Conservation (phyloP, 257 asterid genomes). For the Dorcoceras hygrometricum region DNA sequence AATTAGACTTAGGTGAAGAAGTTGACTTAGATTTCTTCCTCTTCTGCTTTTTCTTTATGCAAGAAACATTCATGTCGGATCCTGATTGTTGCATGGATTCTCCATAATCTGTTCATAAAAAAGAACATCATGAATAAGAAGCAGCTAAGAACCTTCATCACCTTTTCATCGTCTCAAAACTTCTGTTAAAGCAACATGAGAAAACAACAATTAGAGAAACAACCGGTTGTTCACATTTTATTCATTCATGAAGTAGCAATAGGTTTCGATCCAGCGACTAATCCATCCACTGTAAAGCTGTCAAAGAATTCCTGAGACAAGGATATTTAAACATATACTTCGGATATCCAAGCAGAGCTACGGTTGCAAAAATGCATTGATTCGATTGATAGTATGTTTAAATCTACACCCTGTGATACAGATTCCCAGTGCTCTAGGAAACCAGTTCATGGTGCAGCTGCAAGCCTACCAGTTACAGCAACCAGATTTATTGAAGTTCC, state of each 20-base stretch:
- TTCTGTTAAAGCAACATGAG: not conserved
- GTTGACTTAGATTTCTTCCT: slow-evolving; percentile 54
- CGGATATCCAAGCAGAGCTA: not conserved
- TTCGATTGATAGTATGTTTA: not conserved
- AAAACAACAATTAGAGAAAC: not conserved
- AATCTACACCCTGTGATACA: not conserved
- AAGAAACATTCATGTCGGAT: slow-evolving; percentile 29
- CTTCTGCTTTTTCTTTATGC: slow-evolving; percentile 47
- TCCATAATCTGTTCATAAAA: slow-evolving; percentile 17
- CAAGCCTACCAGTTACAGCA: not conserved
- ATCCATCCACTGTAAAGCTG: not conserved
- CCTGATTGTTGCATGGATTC: slow-evolving; percentile 19
- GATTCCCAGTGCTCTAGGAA: not conserved
- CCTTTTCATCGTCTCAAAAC: no score
- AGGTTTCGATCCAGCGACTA: not conserved
- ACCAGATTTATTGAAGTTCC: not conserved
- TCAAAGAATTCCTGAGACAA: not conserved
- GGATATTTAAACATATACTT: not conserved
- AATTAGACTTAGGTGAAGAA: slow-evolving; percentile 41
- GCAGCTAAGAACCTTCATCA: not conserved
- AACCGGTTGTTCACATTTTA: not conserved
- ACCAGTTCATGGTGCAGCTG: not conserved
- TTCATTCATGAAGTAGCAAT: not conserved
- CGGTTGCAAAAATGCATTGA: not conserved
- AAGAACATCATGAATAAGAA: not conserved